Evolutionary conservation across 1,284 basidiomycete species (phyloP).

Genomic region (Fistulina hepatica): DNA sequence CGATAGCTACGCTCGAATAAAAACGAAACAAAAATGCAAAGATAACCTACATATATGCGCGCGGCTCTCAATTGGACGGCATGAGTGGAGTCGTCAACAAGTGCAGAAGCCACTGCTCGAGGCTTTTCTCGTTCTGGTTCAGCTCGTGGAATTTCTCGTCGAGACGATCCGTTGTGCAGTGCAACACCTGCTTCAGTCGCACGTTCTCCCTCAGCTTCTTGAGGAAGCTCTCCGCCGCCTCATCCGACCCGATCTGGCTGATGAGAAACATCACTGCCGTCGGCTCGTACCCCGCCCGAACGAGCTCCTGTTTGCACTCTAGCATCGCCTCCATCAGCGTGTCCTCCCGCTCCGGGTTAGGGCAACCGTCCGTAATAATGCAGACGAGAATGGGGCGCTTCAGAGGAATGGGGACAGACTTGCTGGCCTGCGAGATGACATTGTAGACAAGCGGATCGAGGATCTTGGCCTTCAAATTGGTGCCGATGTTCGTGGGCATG

Average conservation of each 20-base stretch:
- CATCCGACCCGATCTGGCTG: constrained; percentile 3
- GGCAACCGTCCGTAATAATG: constrained; percentile 2
- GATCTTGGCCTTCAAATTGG: constrained; percentile 1
- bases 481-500: not conserved
- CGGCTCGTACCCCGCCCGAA: not conserved
- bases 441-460: constrained; percentile 1
- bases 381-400: constrained; percentile 2
- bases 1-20: no score
- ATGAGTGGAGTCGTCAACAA: constrained; percentile 3
- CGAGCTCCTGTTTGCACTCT: not conserved
- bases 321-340: not conserved
- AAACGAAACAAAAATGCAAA: no score
- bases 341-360: not conserved
- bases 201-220: no score
- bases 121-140: not conserved
- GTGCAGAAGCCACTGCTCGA: not conserved
- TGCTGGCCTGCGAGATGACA: not conserved
- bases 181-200: not conserved
- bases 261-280: constrained; percentile 1
- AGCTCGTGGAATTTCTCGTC: constrained; percentile 1
- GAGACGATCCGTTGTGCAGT: constrained; percentile 2
- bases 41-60: no score
- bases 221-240: not conserved
- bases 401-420: no score
- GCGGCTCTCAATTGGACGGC: no score